A percentile compares a stretch with the other conserved stretches of the same genome.
These are phyloP conservation scores for Rhododendron mucronatum DNA, from an alignment of 148 eudicot genomes.

Conservation along the genomic window DNA sequence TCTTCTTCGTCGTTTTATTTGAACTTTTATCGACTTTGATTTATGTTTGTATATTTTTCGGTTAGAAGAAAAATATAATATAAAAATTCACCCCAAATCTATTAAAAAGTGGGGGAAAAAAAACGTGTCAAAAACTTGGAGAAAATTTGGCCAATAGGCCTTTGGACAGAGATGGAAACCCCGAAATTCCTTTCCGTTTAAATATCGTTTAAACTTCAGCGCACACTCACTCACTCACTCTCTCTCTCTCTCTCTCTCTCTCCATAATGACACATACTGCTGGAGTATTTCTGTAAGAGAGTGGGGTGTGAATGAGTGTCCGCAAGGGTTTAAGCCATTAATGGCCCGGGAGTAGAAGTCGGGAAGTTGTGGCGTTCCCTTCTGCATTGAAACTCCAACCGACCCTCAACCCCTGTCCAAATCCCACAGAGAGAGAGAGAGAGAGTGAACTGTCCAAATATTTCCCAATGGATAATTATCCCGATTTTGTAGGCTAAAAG, in stretches of 20 bases:
- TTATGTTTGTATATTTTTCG: too few species aligned
- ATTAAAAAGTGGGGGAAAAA: too few species aligned
- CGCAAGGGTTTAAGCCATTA: background rate
- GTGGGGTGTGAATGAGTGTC: background rate
- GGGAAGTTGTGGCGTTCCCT: background rate
- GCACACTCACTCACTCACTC: background rate
- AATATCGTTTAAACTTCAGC: background rate
- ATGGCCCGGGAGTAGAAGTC: background rate
- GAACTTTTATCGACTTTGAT: too few species aligned
- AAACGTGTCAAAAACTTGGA: too few species aligned
- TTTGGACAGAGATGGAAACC: background rate
- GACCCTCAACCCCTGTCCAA: background rate
- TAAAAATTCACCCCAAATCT: too few species aligned
- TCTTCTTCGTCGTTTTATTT: too few species aligned
- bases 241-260: background rate
- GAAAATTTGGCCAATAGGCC: too few species aligned
- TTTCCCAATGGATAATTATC: background rate
- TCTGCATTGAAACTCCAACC: background rate
- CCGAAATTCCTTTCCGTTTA: background rate
- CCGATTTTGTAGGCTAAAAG: background rate
- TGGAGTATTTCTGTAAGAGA: background rate
- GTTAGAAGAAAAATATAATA: too few species aligned
- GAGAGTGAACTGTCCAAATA: background rate
- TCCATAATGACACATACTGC: background rate
- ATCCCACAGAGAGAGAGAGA: background rate